phyloP scores from a whole-genome alignment of 768 basidiomycete species.

The Rhodotorula babjevae region DNA sequence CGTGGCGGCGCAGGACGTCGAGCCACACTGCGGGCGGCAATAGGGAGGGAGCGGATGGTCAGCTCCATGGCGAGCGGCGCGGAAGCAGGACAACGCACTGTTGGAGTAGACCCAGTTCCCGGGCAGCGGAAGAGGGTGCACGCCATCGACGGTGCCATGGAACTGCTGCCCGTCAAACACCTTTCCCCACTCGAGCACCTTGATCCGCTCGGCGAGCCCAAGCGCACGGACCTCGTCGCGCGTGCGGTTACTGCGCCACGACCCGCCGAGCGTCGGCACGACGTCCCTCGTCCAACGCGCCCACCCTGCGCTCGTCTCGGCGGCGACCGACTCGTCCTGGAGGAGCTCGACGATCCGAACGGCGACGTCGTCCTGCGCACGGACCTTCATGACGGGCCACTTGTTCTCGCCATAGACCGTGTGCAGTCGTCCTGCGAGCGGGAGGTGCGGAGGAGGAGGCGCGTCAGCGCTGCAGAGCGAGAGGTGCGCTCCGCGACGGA shows the following conservation, averaged over 20 bases:
- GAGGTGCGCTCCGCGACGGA: too few relatives aligned
- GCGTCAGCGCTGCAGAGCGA: too few relatives aligned
- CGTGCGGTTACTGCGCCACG: not conserved
- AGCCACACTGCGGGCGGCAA: not conserved
- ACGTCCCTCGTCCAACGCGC: not conserved
- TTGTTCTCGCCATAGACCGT: not conserved
- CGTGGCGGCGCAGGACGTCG: not conserved
- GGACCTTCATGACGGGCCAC: not conserved
- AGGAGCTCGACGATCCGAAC: not conserved
- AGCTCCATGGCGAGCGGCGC: too few relatives aligned
- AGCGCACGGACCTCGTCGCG: not conserved
- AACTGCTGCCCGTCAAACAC: not conserved
- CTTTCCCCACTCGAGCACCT: constrained; percentile 2
- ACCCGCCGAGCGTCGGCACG: not conserved
- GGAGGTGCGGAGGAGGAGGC: not conserved
- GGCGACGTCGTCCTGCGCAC: not conserved
- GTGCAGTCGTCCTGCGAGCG: not conserved
- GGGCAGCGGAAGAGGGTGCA: not conserved
- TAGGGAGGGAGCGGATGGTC: too few relatives aligned
- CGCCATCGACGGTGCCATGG: not conserved
- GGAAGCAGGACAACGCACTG: not conserved
- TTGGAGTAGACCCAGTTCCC: not conserved
- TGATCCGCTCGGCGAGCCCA: not conserved
- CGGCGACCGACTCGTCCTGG: not conserved
- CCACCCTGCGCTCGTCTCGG: not conserved